These are phyloP conservation scores for Eutypa lata DNA, from an alignment of 2,329 filamentous ascomycete genomes.

Conservation along the genomic window DNA sequence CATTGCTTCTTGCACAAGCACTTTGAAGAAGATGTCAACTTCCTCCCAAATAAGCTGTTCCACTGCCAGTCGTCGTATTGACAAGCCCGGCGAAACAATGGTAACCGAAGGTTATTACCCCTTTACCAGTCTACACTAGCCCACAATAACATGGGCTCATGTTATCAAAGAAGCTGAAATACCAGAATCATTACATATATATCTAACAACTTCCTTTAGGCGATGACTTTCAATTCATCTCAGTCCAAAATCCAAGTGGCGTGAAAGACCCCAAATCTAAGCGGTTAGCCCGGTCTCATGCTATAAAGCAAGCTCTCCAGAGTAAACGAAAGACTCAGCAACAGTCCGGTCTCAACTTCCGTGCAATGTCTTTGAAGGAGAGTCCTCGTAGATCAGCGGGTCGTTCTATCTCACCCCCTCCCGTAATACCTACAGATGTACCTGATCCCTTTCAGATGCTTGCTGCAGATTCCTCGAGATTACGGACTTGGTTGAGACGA, in stretches of 20 bases:
- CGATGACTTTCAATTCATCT: conserved; percentile 5
- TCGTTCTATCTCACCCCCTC: neutral
- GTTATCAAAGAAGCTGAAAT: too few species aligned
- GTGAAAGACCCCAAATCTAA: conserved; percentile 14
- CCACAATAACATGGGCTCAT: too few species aligned
- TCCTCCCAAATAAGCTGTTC: too few species aligned
- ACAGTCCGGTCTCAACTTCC: conserved; percentile 23
- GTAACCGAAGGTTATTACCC: too few species aligned
- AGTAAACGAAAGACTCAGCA: conserved; percentile 26
- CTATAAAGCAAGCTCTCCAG: conserved; percentile 23
- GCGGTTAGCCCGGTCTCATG: conserved; percentile 28
- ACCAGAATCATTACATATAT: too few species aligned
- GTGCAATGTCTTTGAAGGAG: conserved; percentile 10
- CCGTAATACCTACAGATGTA: neutral
- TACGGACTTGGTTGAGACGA: conserved; percentile 12
- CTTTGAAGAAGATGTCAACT: too few species aligned
- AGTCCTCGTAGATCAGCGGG: neutral
- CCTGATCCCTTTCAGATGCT: conserved; percentile 20
- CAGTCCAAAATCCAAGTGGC: conserved; percentile 14
- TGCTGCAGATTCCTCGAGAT: conserved; percentile 16
- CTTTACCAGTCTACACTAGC: too few species aligned
- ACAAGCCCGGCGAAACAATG: too few species aligned
- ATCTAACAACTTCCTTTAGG: conserved; percentile 9
- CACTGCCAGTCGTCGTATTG: too few species aligned
- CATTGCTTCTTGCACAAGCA: too few species aligned